Conservation (phyloP, 225 moss, liverwort and hornwort species). For the Anthoceros angustus region DNA sequence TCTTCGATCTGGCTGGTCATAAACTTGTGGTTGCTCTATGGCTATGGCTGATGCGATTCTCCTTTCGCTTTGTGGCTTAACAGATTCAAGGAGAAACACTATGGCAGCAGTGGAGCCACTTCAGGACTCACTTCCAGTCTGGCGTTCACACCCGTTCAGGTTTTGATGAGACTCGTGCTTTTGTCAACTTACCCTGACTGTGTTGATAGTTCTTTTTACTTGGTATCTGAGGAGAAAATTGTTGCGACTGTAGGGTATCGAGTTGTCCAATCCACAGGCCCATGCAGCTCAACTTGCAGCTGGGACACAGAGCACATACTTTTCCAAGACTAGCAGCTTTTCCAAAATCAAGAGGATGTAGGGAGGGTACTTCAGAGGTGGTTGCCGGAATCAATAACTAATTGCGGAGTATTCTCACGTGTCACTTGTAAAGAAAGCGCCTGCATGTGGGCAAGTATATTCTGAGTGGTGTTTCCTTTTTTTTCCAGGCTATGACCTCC, state of each 20-base stretch:
- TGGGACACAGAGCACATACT: constrained; percentile 95
- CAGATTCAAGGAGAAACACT: constrained; percentile 96
- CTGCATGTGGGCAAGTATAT: too few species aligned
- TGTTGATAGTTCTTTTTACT: not conserved
- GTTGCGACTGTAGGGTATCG: constrained; percentile 55
- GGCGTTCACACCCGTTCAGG: constrained; percentile 98
- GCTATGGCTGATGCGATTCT: not conserved
- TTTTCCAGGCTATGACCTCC: too few species aligned
- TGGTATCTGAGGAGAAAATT: not conserved
- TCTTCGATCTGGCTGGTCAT: not conserved
- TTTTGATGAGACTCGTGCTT: constrained; percentile 11
- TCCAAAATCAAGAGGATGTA: constrained; percentile 57
- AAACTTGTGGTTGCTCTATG: not conserved
- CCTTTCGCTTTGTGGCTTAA: not conserved
- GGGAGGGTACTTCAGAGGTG: too few species aligned
- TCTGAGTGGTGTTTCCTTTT: too few species aligned
- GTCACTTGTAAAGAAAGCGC: too few species aligned
- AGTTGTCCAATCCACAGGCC: constrained; percentile 87
- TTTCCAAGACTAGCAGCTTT: constrained; percentile 90
- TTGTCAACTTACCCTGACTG: not conserved
- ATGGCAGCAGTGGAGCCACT: constrained; percentile 94
- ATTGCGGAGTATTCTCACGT: too few species aligned
- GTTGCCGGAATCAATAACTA: too few species aligned
- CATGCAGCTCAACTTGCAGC: constrained; percentile 69
- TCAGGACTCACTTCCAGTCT: constrained; percentile 96